phyloP scores from a whole-genome alignment of 2,329 filamentous ascomycete genomes.

The Penicillium psychrosexuale region DNA sequence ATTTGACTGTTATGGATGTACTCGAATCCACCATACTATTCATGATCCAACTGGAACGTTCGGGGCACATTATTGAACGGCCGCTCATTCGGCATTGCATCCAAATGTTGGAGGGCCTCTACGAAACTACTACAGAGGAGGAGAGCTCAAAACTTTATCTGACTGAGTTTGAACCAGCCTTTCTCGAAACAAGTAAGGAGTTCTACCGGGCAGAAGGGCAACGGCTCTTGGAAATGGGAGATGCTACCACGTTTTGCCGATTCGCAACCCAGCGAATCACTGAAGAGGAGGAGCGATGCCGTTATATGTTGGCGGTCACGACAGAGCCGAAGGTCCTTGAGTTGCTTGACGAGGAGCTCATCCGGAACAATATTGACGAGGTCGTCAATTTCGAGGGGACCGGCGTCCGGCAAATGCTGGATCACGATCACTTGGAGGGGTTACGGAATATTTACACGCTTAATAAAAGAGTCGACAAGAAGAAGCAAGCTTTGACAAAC shows the following conservation, averaged over 20 bases:
- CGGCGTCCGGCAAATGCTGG: constrained; percentile 84
- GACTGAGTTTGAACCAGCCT: constrained; percentile 75
- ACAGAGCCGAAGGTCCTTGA: constrained; percentile 70
- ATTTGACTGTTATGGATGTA: constrained; percentile 63
- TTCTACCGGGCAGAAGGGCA: constrained; percentile 79
- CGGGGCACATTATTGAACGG: constrained; percentile 84
- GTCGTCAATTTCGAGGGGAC: constrained; percentile 81
- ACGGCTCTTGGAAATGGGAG: constrained; percentile 68
- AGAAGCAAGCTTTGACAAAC: constrained; percentile 66
- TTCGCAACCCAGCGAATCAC: constrained; percentile 69
- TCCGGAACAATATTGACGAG: constrained; percentile 71
- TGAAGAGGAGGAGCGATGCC: constrained; percentile 80
- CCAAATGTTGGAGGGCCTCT: constrained; percentile 85
- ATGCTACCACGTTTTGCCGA: constrained; percentile 78
- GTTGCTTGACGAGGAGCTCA: constrained; percentile 78
- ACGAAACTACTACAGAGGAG: constrained; percentile 74
- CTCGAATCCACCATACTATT: constrained; percentile 81
- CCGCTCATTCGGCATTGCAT: constrained; percentile 76
- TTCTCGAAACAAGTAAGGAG: constrained; percentile 63
- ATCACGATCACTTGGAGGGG: constrained; percentile 78
- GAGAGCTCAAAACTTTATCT: constrained; percentile 80
- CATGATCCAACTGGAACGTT: constrained; percentile 86
- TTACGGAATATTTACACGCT: constrained; percentile 77
- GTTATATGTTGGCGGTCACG: constrained; percentile 71
- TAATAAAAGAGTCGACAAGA: constrained; percentile 70